Evolutionary conservation across 768 basidiomycete species (phyloP).

Genomic region (Scleroderma bovista): DNA sequence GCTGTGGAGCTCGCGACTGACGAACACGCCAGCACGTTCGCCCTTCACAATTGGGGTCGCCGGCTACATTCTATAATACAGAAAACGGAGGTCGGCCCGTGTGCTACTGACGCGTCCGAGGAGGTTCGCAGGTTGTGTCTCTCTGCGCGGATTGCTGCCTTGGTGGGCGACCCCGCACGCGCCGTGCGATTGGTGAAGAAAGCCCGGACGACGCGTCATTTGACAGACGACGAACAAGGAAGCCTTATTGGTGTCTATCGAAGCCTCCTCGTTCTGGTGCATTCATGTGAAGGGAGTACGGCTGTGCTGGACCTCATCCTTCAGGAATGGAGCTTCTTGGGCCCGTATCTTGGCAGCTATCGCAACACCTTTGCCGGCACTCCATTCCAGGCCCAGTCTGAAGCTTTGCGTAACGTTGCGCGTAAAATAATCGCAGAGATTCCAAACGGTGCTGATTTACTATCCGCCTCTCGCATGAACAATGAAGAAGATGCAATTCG

Average conservation of each 20-base stretch:
- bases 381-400: slow-evolving; percentile 1
- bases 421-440: slow-evolving; percentile 26
- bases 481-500: slow-evolving; percentile 21
- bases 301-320: slow-evolving; percentile 37
- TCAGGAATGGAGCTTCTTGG: slow-evolving; percentile 33
- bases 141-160: slow-evolving; percentile 28
- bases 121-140: slow-evolving; percentile 24
- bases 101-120: slow-evolving; percentile 12
- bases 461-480: slow-evolving; percentile 21
- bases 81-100: slow-evolving; percentile 19
- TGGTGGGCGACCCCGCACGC: slow-evolving; percentile 32
- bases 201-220: slow-evolving; percentile 15
- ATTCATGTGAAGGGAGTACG: slow-evolving; percentile 26
- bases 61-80: slow-evolving; percentile 33
- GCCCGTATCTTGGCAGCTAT: slow-evolving; percentile 15
- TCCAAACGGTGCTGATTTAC: slow-evolving; percentile 24
- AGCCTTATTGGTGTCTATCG: slow-evolving; percentile 31
- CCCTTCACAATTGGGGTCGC: slow-evolving; percentile 31
- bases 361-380: background rate
- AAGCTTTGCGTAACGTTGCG: slow-evolving; percentile 26
- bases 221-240: slow-evolving; percentile 16
- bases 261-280: slow-evolving; percentile 32
- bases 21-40: slow-evolving; percentile 12
- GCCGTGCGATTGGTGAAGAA: slow-evolving; percentile 27
- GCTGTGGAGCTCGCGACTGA: slow-evolving; percentile 11